phyloP scores from a whole-genome alignment of 345 rosid species.

The Lumnitzera racemosa region DNA sequence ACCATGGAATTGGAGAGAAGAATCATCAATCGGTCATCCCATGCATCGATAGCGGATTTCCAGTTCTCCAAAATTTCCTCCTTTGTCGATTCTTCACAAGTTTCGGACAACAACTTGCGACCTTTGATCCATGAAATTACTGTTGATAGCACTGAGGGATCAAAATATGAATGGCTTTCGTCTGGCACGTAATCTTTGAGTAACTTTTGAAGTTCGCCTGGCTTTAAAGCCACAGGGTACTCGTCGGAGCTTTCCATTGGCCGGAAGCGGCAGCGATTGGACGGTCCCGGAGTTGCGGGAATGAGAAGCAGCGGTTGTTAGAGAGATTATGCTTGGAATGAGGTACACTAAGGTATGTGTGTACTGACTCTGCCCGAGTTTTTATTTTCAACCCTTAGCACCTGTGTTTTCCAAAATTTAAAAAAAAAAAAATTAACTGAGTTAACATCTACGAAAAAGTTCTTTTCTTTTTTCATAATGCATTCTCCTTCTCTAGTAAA shows the following conservation, averaged over 20 bases:
- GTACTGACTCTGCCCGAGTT: no score
- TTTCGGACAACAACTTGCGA: constrained; percentile 50
- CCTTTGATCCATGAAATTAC: constrained; percentile 35
- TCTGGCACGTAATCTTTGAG: constrained; percentile 51
- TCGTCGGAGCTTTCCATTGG: constrained; percentile 14
- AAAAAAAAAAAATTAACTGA: no score
- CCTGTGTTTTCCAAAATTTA: no score
- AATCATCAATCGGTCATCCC: constrained; percentile 40
- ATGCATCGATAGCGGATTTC: constrained; percentile 66
- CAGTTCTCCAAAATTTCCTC: constrained; percentile 31
- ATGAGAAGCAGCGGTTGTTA: no score
- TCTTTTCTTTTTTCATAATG: no score
- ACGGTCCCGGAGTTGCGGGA: no score
- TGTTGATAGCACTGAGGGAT: constrained; percentile 32
- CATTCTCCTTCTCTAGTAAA: no score
- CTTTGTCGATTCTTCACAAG: constrained; percentile 16
- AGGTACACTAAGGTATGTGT: no score
- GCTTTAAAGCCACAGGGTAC: constrained; percentile 48
- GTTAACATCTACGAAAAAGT: no score
- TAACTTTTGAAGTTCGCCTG: constrained; percentile 45
- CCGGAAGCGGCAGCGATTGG: no score
- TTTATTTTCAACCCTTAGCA: no score
- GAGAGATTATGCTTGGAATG: no score
- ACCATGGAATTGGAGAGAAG: constrained; percentile 51
- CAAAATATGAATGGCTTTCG: constrained; percentile 39